Conservation (phyloP, 306 rosid species). For the Cyclanthera cordifolia region DNA sequence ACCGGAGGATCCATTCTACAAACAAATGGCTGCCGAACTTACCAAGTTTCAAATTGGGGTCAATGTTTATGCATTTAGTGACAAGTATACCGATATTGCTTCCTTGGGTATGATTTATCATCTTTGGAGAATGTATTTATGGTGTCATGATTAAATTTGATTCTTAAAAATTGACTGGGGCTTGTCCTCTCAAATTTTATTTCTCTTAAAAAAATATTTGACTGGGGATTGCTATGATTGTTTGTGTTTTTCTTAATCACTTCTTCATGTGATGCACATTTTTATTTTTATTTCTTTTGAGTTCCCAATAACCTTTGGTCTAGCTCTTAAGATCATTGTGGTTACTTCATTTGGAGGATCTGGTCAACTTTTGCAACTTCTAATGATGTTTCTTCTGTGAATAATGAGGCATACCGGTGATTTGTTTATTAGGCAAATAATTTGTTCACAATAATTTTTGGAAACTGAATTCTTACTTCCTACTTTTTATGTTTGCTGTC, state of each 20-base stretch:
- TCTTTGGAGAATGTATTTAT: not conserved
- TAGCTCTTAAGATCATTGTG: not conserved
- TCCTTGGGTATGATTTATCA: slow-evolving; percentile 59
- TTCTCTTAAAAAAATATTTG: not conserved
- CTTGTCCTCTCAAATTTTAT: not conserved
- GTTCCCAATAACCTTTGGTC: not conserved
- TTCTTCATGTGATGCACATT: not conserved
- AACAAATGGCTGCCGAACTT: slow-evolving; percentile 99
- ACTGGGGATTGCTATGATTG: not conserved
- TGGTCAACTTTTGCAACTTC: not conserved
- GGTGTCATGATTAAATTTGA: not conserved
- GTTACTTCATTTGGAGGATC: not conserved
- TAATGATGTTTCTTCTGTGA: not conserved
- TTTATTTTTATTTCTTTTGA: not conserved
- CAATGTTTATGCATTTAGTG: slow-evolving; percentile 81
- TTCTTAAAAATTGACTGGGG: not conserved
- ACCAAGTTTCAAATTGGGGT: slow-evolving; percentile 82
- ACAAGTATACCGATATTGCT: slow-evolving; percentile 94
- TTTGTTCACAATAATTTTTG: not conserved
- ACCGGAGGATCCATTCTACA: slow-evolving; percentile 96
- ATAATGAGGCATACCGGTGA: not conserved
- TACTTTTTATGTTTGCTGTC: not conserved
- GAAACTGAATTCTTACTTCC: not conserved
- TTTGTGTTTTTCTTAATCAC: not conserved
- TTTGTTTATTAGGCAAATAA: not conserved